Percentiles rank a stretch among this genome's conserved stretches.
phyloP scores from a whole-genome alignment of 2,329 filamentous ascomycete species.

The Knoxdaviesia capensis region DNA sequence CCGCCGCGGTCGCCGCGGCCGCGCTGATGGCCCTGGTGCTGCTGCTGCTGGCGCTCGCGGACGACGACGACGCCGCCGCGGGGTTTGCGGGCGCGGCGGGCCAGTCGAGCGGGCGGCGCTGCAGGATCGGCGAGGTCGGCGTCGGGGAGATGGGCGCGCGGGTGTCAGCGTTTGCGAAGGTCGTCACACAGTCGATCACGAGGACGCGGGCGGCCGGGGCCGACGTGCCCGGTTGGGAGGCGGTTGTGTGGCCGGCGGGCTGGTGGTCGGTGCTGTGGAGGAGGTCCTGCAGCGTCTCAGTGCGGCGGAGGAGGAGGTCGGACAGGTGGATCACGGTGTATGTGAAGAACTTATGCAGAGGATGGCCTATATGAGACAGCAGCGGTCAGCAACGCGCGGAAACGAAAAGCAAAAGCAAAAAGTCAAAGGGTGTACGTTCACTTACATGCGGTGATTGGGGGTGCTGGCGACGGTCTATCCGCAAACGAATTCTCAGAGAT shows the following conservation, averaged over 20 bases:
- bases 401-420: background rate
- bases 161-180: constrained; percentile 15
- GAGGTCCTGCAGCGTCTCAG: constrained; percentile 25
- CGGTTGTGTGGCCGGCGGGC: constrained; percentile 10
- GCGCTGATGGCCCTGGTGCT: background rate
- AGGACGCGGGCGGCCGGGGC: constrained; percentile 23
- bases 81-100: too few relatives aligned
- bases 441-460: constrained; percentile 26
- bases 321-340: constrained; percentile 39
- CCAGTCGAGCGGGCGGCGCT: constrained; percentile 8
- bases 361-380: constrained; percentile 25
- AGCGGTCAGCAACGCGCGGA: background rate
- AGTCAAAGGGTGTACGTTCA: background rate
- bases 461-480: constrained; percentile 21
- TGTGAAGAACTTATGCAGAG: constrained; percentile 41
- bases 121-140: constrained; percentile 26
- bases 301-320: constrained; percentile 27
- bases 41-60: background rate
- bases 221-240: constrained; percentile 11
- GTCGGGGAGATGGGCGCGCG: constrained; percentile 19
- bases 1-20: constrained; percentile 4
- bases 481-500: constrained; percentile 22
- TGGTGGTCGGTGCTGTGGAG: constrained; percentile 15
- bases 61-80: too few relatives aligned
- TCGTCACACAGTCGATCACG: constrained; percentile 43